These are phyloP conservation scores for Saprolegnia parasitica DNA, from an alignment of 352 stramenopile genomes.

Conservation along the genomic window DNA sequence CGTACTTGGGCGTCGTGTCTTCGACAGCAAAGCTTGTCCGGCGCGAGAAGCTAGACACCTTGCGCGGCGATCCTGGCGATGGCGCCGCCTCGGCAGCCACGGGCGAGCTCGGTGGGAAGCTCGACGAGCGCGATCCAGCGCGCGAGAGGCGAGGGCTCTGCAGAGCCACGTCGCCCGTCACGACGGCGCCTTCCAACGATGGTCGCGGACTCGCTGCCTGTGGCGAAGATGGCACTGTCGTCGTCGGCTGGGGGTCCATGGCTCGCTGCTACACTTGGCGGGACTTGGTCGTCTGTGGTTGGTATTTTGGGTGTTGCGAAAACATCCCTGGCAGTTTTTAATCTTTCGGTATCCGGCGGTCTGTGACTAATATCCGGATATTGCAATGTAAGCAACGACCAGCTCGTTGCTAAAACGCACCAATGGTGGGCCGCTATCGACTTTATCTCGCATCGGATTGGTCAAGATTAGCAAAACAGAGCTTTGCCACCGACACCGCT, in stretches of 20 bases:
- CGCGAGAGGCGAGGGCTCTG: too few species aligned
- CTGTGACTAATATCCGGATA: constrained; percentile 1
- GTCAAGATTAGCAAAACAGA: background rate
- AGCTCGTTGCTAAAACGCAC: background rate
- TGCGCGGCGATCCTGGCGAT: background rate
- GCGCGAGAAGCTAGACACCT: background rate
- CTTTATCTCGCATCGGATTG: background rate
- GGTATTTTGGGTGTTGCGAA: constrained; percentile 1
- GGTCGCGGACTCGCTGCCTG: background rate
- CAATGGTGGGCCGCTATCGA: background rate
- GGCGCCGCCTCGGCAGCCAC: background rate
- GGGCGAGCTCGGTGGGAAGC: background rate
- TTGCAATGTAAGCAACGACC: background rate
- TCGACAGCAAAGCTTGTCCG: background rate
- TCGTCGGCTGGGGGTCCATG: too few species aligned
- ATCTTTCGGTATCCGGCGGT: background rate
- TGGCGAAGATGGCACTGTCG: background rate
- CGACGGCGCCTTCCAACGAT: too few species aligned
- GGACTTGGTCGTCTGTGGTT: background rate
- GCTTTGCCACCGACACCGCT: too few species aligned
- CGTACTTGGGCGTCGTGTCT: background rate
- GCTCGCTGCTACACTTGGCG: too few species aligned
- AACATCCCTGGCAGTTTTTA: background rate
- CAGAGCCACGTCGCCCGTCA: too few species aligned
- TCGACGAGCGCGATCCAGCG: background rate